These are phyloP conservation scores for Rubroboletus pulcherrimus DNA, from an alignment of 768 basidiomycete genomes.

Conservation along the genomic window DNA sequence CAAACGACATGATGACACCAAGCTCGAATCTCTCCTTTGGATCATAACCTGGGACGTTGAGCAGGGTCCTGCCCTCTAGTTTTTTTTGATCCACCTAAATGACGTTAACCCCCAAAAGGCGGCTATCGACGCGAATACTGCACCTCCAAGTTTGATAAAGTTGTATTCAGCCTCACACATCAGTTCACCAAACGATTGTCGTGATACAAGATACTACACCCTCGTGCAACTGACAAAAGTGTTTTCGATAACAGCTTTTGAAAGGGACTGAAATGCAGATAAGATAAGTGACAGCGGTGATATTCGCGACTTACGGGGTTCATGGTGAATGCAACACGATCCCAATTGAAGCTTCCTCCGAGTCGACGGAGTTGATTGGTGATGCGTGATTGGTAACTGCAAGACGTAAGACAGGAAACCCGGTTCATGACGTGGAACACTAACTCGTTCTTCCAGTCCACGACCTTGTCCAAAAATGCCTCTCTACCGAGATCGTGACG, in stretches of 20 bases:
- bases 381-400: slow-evolving; percentile 89
- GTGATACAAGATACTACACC: slow-evolving; percentile 88
- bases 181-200: slow-evolving; percentile 97
- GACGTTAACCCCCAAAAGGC: not conserved
- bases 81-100: slow-evolving; percentile 87
- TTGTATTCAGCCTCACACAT: slow-evolving; percentile 95
- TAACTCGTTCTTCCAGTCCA: slow-evolving; percentile 97
- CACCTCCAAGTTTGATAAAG: slow-evolving; percentile 95
- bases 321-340: slow-evolving; percentile 94
- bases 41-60: slow-evolving; percentile 94
- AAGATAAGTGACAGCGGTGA: not conserved
- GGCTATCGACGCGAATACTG: slow-evolving; percentile 1
- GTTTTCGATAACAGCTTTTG: slow-evolving; percentile 85
- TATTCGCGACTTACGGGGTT: slow-evolving; percentile 53
- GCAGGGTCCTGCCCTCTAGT: slow-evolving; percentile 75
- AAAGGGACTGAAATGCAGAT: slow-evolving; percentile 48
- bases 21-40: slow-evolving; percentile 95
- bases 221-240: slow-evolving; percentile 87
- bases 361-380: slow-evolving; percentile 84
- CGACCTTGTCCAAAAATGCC: slow-evolving; percentile 83
- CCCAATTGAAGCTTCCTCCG: slow-evolving; percentile 95
- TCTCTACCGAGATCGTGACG: slow-evolving; percentile 95
- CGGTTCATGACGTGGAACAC: slow-evolving; percentile 28
- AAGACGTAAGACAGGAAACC: not conserved
- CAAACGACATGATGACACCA: slow-evolving; percentile 94